phyloP scores from a whole-genome alignment of 257 asterid genomes.

The Salvia miltiorrhiza region DNA sequence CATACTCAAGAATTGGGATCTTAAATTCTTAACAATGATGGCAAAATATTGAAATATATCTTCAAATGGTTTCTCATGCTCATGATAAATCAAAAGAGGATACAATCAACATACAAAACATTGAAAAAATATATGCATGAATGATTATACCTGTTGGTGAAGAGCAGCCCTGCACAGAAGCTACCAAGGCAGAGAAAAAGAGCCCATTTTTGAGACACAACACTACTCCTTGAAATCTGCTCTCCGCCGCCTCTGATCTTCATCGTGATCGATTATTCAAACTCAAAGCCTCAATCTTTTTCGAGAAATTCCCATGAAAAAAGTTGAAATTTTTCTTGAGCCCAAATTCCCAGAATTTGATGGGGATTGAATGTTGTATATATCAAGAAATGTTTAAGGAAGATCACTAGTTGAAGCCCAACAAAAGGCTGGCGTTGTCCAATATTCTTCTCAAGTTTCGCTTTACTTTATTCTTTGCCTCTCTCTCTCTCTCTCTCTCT shows the following conservation, averaged over 20 bases:
- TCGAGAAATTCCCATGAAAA: slow-evolving; percentile 38
- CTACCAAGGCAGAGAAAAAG: slow-evolving; percentile 73
- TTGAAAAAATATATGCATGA: neutral
- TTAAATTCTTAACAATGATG: neutral
- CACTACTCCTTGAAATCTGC: slow-evolving; percentile 52
- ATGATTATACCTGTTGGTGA: slow-evolving; percentile 61
- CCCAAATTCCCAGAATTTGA: slow-evolving; percentile 25
- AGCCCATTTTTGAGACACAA: slow-evolving; percentile 61
- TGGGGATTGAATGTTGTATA: slow-evolving; percentile 8
- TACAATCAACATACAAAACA: too few relatives aligned
- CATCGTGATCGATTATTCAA: slow-evolving; percentile 33
- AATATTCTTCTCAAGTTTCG: slow-evolving; percentile 29
- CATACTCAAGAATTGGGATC: neutral
- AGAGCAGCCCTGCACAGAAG: slow-evolving; percentile 73
- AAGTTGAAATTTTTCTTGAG: neutral
- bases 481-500: slow-evolving; percentile 13
- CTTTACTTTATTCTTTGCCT: slow-evolving; percentile 48
- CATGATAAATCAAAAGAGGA: neutral
- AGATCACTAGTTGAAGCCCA: slow-evolving; percentile 13
- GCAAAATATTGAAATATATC: neutral
- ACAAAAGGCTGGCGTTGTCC: slow-evolving; percentile 29
- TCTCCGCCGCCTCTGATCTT: slow-evolving; percentile 70
- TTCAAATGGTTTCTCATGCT: neutral
- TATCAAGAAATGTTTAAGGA: slow-evolving; percentile 23
- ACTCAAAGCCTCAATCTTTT: neutral